Evolutionary conservation across 768 basidiomycete species (phyloP), one percentile per base, ranked within the genome.

Genomic region (Sistotremastrum suecicum): DNA sequence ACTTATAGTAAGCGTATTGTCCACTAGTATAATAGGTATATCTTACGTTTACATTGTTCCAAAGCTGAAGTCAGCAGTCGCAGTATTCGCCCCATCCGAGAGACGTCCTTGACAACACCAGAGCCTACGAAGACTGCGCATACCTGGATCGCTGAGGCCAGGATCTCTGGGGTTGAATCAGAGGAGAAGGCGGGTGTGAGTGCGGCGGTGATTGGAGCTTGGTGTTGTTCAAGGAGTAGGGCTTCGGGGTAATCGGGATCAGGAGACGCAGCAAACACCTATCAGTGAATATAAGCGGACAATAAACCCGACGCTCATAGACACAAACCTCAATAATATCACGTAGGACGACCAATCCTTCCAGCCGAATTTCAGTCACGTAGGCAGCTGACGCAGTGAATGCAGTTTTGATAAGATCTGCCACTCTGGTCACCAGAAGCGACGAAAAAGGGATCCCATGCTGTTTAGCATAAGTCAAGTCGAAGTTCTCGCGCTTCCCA

Each of bases 301-400:
- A 38, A 33, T 49, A 49, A 42, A 48, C 49, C 20, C 39, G 42
- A 44, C 37, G 44, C 34, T 38, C 39, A 10, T 10, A 44, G 28
- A n/a, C 9, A 48, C 64, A 41, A 55, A 87, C 94, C 70, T 91
- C 76, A 50, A 99, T 91, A 32, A 98, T 87, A 60, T 97, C 92
- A 32, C 80, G 72, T 30, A 99, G 65, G 4, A 99, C 87, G 5
- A 87, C 70, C 30, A 98, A 63, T 1, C 95, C 95, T 58, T 90
- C 86, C 30, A 97, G 64, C 34, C 94, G 75, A 50, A 98, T 97
- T 59, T 97, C 90, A 6, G 87, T 91, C 33, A 97, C 91, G 58
- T 95, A 87, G 3, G 95, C 91, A 0, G 94, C 88, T 10, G 90
- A 91, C 0, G 95, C 92, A 8, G 89, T 94, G 60, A 99, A 98